Conservation (phyloP, 1,284 basidiomycete genomes). For the Baeospora myosura region DNA sequence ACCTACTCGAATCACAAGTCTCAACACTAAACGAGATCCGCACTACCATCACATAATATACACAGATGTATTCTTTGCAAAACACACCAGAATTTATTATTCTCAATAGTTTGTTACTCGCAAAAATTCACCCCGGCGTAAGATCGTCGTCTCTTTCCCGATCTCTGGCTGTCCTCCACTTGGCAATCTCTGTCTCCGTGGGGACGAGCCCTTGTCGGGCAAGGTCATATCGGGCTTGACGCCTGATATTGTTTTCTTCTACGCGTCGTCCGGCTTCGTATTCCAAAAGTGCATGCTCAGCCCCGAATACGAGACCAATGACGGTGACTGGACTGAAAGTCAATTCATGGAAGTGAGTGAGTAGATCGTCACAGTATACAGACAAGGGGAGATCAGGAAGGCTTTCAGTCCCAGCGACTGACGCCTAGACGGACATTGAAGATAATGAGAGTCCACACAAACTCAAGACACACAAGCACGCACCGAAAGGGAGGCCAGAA, state of each 20-base stretch:
- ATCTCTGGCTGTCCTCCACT: constrained; percentile 58
- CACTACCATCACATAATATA: too few species aligned
- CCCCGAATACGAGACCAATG: constrained; percentile 66
- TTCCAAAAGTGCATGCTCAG: constrained; percentile 66
- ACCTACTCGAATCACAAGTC: constrained; percentile 1
- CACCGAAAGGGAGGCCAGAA: constrained; percentile 76
- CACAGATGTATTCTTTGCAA: constrained; percentile 1
- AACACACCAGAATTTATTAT: too few species aligned
- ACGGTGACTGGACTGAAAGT: constrained; percentile 41
- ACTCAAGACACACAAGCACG: constrained; percentile 11
- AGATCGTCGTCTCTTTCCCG: too few species aligned
- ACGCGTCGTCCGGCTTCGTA: constrained; percentile 60
- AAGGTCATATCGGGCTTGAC: constrained; percentile 69
- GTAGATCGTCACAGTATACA: constrained; percentile 16
- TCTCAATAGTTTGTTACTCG: too few species aligned
- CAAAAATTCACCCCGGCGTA: too few species aligned
- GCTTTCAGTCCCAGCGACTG: constrained; percentile 79
- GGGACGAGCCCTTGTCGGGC: constrained; percentile 67
- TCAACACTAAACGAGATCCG: constrained; percentile 1
- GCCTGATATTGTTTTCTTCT: constrained; percentile 62
- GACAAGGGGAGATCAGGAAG: constrained; percentile 60
- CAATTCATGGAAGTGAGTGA: neutral
- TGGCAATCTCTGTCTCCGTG: constrained; percentile 76
- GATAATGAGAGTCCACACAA: constrained; percentile 1
- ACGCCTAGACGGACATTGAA: constrained; percentile 38